phyloP scores from a whole-genome alignment of 352 stramenopile genomes.

The Peronospora farinosa region DNA sequence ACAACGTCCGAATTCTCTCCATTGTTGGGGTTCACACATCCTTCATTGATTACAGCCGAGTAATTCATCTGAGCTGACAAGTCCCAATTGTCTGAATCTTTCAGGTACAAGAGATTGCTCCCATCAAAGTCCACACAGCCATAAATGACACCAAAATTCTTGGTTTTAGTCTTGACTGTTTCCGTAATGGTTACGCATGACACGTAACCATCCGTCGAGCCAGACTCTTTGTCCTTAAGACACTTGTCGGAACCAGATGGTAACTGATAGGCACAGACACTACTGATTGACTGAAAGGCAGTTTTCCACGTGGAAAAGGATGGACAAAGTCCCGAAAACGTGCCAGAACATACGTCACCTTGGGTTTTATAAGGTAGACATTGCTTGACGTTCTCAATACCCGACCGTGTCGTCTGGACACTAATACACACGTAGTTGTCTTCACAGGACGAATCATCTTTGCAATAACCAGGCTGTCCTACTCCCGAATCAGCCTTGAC shows the following conservation, averaged over 20 bases:
- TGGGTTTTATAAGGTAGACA: slow-evolving; percentile 53
- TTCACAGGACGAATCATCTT: slow-evolving; percentile 48
- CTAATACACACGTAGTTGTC: slow-evolving; percentile 56
- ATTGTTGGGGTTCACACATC: slow-evolving; percentile 63
- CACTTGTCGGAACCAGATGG: slow-evolving; percentile 43
- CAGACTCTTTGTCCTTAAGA: slow-evolving; percentile 26
- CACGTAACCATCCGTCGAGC: slow-evolving; percentile 25
- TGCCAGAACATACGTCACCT: slow-evolving; percentile 56
- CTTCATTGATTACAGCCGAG: slow-evolving; percentile 42
- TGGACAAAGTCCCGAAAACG: slow-evolving; percentile 50
- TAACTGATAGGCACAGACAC: slow-evolving; percentile 62
- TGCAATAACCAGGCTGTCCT: slow-evolving; percentile 49
- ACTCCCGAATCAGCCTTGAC: background rate
- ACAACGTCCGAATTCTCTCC: slow-evolving; percentile 47
- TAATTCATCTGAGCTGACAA: slow-evolving; percentile 57
- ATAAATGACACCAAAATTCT: slow-evolving; percentile 56
- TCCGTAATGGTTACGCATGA: slow-evolving; percentile 40
- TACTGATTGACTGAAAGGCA: slow-evolving; percentile 56
- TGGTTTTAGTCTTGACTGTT: slow-evolving; percentile 21
- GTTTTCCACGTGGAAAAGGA: slow-evolving; percentile 70
- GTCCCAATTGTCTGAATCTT: slow-evolving; percentile 42
- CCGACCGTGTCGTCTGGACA: slow-evolving; percentile 70
- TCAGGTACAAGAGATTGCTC: slow-evolving; percentile 48
- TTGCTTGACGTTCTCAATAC: slow-evolving; percentile 68
- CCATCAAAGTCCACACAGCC: slow-evolving; percentile 76